Evolutionary conservation across 2,329 filamentous ascomycete genomes (phyloP), one percentile per base, ranked within the genome.

Genomic region (Curvularia lunata): DNA sequence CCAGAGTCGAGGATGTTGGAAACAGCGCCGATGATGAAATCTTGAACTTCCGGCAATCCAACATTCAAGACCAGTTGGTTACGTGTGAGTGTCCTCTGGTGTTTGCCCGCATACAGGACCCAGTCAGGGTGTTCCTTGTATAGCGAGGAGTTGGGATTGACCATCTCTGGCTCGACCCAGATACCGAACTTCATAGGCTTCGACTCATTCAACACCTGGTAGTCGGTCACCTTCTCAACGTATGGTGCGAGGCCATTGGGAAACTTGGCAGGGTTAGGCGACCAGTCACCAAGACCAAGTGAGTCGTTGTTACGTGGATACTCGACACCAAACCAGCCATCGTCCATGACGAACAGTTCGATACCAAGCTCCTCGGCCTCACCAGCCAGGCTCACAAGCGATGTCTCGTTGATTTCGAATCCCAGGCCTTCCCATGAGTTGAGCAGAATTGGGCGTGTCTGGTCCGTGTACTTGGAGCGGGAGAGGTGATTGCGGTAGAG

Each of bases 101-200:
- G 84, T 0, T 78, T 71, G 4, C 83, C 84, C 0, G 85, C 82
- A 54, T 86, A 82, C 51, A 89, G 66, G 3, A 80, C 85, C 87
- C 86, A 89, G 54, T 89, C 86, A 0, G 87, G 86, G 62, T 89
- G 86, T 43, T 84, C 75, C 0, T 80, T 71, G 68, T 89, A 89
- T 1, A 89, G 77, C 2, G 78, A 82, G 0, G 86, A 88, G 52
- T 86, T 84, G 1, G 84, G 83, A 55, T 86, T 88, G 48, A 88
- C 83, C 87, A 89, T 89, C 64, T 89, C 87, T 0, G 86, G 86
- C 68, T 89, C 87, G 2, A 89, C 80, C 87, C 87, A 89, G 3
- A 89, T 79, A 16, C 87, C 87, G 61, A 89, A 89, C 12, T 81
- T 78, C 46, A 89, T 71, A 1, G 82, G 78, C 0, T 78, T 75